Base-by-base conservation (phyloP, 2,329 filamentous ascomycete genomes). In the Colletotrichum sublineola region DNA sequence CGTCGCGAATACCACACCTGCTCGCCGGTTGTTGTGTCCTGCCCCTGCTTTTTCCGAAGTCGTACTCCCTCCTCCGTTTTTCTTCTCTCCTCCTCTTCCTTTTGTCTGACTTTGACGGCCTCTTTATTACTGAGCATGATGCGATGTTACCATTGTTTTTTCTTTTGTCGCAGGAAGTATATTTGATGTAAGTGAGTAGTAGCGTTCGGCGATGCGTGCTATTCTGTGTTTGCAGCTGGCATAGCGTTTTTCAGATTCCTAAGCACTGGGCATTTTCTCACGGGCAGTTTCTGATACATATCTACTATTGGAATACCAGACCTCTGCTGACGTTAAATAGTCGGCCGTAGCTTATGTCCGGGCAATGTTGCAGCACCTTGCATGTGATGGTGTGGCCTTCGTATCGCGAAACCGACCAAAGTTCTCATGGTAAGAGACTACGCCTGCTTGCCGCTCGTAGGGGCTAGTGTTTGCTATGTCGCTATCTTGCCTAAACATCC, bases 1-100 rank as follows among this genome's bases (percentile, higher is more conserved):
- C 40, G 62, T 3, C 62, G 62, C 29, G 62, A 64, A 14, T 44
- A 56, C 62, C 62, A 64, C 3, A 64, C 62, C 33, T 55, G 62
- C 12, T 64, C 62, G 62, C 62, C 62, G 24, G 52, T 36, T 11
- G 18, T 7, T 14, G 48, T 46, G 29, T 64, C 62, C 24, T 46
- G 36, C 1, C 20, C 62, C 20, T 64, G 62, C 24, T 44, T 56
- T 15, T 44, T 33, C 7, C 62, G 62, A 11, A 55, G 50, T n/a
- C 46, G 15, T 1, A 64, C 48, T 14, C 48, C 48, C 14, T 64
- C 50, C 18, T 64, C 15, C 6, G 24, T 31, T 20, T 7, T 36
- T 15, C 18, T 56, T 6, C 14, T 44, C 14, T 64, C 40, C 5
- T 61, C 36, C 20, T 64, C 50, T 18, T 46, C 62, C 33, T 56